phyloP scores from a whole-genome alignment of 177 flowering plant species.

The Vitis hybrid region DNA sequence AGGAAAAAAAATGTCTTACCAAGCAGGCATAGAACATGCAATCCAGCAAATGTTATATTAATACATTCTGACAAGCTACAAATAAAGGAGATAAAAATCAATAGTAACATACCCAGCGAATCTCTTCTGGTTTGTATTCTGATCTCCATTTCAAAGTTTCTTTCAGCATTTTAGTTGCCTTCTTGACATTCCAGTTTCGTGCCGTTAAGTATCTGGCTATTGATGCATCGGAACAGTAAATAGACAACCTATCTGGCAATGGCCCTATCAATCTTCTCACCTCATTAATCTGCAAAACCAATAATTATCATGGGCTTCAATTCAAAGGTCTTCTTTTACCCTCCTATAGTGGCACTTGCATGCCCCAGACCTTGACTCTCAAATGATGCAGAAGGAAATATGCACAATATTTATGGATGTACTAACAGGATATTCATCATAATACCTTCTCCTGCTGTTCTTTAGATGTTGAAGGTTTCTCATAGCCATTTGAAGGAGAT shows the following conservation, averaged over 20 bases:
- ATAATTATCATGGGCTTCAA: background rate
- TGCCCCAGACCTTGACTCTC: background rate
- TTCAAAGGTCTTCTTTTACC: background rate
- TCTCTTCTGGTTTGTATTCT: conserved; percentile 85
- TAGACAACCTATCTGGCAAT: conserved; percentile 50
- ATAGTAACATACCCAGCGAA: conserved; percentile 70
- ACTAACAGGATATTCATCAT: background rate
- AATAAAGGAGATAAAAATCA: background rate
- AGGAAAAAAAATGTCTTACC: background rate
- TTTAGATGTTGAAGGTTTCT: conserved; percentile 38
- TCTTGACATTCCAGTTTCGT: conserved; percentile 84
- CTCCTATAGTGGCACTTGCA: background rate
- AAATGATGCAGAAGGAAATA: background rate
- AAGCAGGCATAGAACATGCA: background rate
- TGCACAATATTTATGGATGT: background rate
- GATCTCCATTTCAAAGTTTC: conserved; percentile 85
- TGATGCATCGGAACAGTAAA: conserved; percentile 75
- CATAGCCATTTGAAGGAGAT: conserved; percentile 42
- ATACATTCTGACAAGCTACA: background rate
- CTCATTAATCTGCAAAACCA: conserved; percentile 68
- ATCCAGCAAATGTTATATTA: background rate
- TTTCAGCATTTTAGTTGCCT: conserved; percentile 86
- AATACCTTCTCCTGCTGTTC: conserved; percentile 69
- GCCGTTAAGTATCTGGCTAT: conserved; percentile 71
- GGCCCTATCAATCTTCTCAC: conserved; percentile 61